Evolutionary conservation across 164 flowering plant species (phyloP), one percentile per base, ranked within the genome.

Genomic region (Berberis vulgaris): DNA sequence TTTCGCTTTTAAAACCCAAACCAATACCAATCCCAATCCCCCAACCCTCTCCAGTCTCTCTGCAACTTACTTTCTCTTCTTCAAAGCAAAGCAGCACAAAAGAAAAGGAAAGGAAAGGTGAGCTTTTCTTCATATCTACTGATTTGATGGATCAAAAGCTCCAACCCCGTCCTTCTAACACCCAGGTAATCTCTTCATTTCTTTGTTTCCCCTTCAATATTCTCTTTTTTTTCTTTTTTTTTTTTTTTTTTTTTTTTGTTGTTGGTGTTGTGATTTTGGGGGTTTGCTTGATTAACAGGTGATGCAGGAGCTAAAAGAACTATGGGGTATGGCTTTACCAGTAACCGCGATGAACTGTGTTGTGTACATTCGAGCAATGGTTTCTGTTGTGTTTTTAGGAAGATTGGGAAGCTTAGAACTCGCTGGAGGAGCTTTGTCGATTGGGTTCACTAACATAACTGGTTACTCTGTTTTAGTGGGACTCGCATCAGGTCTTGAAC

Each of bases 361-460:
- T 13, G 89, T 83, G n/a, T 91, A 82, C 66, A 67, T 86, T 4
- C 72, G 94, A 45, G 77, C 83, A 0, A 83, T 83, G 58, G 91
- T 91, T 3, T 93, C 97, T 1, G 87, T 88, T 26, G 69, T 87
- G n/a, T 93, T 88, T 77, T 62, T 93, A 41, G 98, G 97, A 10
- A 66, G 89, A n/a, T 79, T 90, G 1, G 98, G 98, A 0, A 85
- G 94, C 69, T 61, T 87, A 6, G 95, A 87, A 72, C 86, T 94
- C 0, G 94, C 98, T 45, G 98, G 98, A 0, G 97, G 98, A 4
- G 89, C 97, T 3, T 83, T 94, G 6, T 83, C 98, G 6, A 87
- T 94, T 54, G 88, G 97, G 41, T 90, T 93, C 78, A 91, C 98
- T 13, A 93, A 87, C 81, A 93, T 93, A 58, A 88, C 98, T 2